Evolutionary conservation across 2,329 filamentous ascomycete genomes (phyloP).

Genomic region (Pseudogymnoascus sp.): DNA sequence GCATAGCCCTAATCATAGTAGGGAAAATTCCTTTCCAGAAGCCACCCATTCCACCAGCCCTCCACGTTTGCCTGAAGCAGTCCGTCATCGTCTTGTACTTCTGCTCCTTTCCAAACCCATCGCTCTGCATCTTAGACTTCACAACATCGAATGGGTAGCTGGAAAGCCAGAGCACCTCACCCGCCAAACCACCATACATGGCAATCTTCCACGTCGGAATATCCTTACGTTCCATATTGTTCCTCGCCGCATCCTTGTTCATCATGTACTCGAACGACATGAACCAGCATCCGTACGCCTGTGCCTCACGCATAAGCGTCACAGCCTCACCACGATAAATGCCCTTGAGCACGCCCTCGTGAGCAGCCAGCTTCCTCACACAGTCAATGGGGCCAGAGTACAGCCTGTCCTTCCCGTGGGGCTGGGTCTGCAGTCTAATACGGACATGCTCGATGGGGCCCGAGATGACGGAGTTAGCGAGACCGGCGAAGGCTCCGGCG

Average conservation of each 20-base stretch:
- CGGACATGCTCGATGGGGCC: slow-evolving; percentile 94
- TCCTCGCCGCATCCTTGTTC: slow-evolving; percentile 78
- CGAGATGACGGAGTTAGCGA: slow-evolving; percentile 83
- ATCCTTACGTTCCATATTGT: slow-evolving; percentile 65
- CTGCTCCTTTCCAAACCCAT: slow-evolving; percentile 70
- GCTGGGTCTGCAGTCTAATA: slow-evolving; percentile 93
- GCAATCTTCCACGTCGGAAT: slow-evolving; percentile 82
- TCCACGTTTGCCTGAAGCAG: slow-evolving; percentile 79
- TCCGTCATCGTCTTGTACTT: slow-evolving; percentile 77
- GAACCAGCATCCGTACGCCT: slow-evolving; percentile 96
- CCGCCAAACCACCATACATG: slow-evolving; percentile 84
- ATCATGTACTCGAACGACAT: slow-evolving; percentile 92
- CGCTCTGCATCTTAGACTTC: slow-evolving; percentile 99
- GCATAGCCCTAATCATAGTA: slow-evolving; percentile 90
- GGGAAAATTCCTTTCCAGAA: slow-evolving; percentile 96
- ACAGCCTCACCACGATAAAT: slow-evolving; percentile 84
- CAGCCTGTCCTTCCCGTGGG: slow-evolving; percentile 70
- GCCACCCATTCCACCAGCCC: slow-evolving; percentile 66
- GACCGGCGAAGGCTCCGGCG: slow-evolving; percentile 83
- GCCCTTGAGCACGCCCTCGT: slow-evolving; percentile 61
- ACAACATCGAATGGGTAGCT: slow-evolving; percentile 96
- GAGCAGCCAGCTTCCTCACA: slow-evolving; percentile 68
- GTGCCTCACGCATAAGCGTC: slow-evolving; percentile 80
- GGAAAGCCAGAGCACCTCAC: slow-evolving; percentile 85
- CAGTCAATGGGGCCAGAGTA: slow-evolving; percentile 87